Percentiles rank a stretch among this genome's conserved stretches.
These are phyloP conservation scores for Leishmania arabica DNA, from an alignment of 208 protist genomes.

Conservation along the genomic window DNA sequence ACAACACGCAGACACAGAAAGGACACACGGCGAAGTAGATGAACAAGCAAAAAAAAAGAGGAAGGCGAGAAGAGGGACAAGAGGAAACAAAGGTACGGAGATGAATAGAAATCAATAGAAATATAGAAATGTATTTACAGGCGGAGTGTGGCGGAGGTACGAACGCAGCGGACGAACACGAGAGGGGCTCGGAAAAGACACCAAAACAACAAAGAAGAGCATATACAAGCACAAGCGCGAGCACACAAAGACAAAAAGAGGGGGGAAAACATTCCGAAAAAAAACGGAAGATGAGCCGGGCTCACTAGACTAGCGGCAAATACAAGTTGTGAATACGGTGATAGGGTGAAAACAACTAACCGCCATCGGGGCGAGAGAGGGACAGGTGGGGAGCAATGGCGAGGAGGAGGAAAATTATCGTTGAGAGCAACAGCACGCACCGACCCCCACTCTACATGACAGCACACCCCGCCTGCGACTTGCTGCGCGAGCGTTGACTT, in stretches of 20 bases:
- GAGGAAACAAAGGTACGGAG: not conserved
- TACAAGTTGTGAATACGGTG: not conserved
- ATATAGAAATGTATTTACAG: not conserved
- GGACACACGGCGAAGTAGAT: conserved; percentile 12
- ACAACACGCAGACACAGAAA: conserved; percentile 20
- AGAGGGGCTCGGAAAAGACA: not conserved
- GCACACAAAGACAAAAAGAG: too few relatives aligned
- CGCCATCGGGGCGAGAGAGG: not conserved
- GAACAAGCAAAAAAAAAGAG: not conserved
- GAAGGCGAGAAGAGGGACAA: not conserved
- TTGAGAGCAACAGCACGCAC: not conserved
- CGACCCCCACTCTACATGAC: not conserved
- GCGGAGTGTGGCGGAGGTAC: not conserved
- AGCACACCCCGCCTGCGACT: not conserved
- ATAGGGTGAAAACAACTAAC: not conserved
- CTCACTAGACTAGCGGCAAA: not conserved
- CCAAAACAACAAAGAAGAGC: conserved; percentile 9
- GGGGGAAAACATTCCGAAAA: not conserved
- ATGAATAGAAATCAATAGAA: too few relatives aligned
- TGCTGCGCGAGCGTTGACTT: not conserved
- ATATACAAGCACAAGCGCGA: not conserved
- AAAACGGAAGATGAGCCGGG: not conserved
- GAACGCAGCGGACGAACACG: not conserved
- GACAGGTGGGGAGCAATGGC: not conserved
- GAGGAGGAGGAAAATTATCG: not conserved